A percentile compares a stretch with the other conserved stretches of the same genome.
Conservation (phyloP, 2,329 filamentous ascomycete genomes). For the Thermomyces lanuginosus region DNA sequence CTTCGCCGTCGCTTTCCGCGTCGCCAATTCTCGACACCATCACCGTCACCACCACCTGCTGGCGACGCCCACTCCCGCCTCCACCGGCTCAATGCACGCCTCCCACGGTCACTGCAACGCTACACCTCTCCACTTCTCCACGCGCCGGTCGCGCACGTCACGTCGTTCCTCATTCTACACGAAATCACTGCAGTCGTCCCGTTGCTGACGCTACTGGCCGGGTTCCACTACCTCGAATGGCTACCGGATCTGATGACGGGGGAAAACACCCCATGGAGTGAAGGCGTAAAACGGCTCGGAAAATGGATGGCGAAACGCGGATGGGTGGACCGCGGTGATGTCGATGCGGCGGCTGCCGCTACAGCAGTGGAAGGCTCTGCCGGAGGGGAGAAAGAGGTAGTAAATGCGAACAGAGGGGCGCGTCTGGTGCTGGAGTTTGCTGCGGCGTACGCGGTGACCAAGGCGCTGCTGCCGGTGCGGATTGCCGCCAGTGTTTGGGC, state of each 20-base stretch:
- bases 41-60: constrained; percentile 2
- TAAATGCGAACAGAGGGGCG: constrained; percentile 28
- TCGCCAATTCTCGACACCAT: no score
- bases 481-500: constrained; percentile 68
- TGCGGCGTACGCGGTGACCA: constrained; percentile 80
- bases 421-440: constrained; percentile 53
- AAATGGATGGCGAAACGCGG: constrained; percentile 61
- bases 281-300: constrained; percentile 59
- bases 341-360: constrained; percentile 27
- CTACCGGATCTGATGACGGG: constrained; percentile 41
- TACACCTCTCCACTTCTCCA: constrained; percentile 55
- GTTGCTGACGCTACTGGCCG: constrained; percentile 52
- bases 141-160: constrained; percentile 67
- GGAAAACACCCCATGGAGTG: constrained; percentile 23
- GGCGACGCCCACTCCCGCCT: constrained; percentile 16
- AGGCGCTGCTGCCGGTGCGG: constrained; percentile 62
- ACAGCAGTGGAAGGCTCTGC: constrained; percentile 14
- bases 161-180: constrained; percentile 77
- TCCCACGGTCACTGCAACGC: constrained; percentile 50
- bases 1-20: constrained; percentile 4
- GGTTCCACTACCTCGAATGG: constrained; percentile 68
- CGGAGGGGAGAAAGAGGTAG: constrained; percentile 9
- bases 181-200: constrained; percentile 80
- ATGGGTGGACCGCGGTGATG: constrained; percentile 47
- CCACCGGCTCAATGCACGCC: constrained; percentile 27